Percentiles rank a stretch among this genome's conserved stretches.
Evolutionary conservation across 805 yeast genomes (phyloP).

Genomic region (Candida methanosorbosa): DNA sequence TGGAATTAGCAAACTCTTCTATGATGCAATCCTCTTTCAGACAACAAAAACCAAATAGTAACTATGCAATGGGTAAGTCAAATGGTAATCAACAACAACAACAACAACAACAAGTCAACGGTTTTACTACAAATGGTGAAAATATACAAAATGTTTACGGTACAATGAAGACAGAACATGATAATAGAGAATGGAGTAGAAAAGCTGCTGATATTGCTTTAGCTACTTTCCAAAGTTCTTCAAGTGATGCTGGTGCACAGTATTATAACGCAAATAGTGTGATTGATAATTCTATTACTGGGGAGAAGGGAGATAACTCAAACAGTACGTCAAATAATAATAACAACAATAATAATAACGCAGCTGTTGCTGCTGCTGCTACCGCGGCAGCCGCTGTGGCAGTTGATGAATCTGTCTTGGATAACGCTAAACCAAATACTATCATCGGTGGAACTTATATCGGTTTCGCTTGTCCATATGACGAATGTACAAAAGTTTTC

Average conservation of each 20-base stretch:
- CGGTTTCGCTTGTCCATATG: slow-evolving; percentile 11
- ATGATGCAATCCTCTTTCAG: neutral
- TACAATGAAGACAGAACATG: neutral
- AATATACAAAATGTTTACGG: slow-evolving; percentile 1
- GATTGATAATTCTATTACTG: neutral
- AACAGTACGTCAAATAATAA: neutral
- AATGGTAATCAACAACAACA: neutral
- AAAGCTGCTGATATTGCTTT: slow-evolving; percentile 19
- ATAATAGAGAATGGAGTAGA: slow-evolving; percentile 15
- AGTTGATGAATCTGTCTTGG: neutral
- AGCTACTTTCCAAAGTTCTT: slow-evolving; percentile 4
- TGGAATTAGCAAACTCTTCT: slow-evolving; percentile 21
- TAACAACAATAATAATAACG: neutral
- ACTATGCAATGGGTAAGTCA: neutral
- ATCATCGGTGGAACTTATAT: neutral
- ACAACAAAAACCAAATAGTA: neutral
- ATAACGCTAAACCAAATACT: neutral
- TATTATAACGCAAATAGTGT: neutral
- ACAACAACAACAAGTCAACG: neutral
- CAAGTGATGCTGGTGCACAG: neutral
- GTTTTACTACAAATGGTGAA: slow-evolving; percentile 1
- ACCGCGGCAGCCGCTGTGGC: slow-evolving; percentile 1
- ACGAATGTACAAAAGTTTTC: slow-evolving; percentile 21
- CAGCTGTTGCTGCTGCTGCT: neutral
- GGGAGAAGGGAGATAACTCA: neutral